These are phyloP conservation scores for Diaporthe sp. DNA, from an alignment of 2,329 filamentous ascomycete species.

Conservation along the genomic window DNA sequence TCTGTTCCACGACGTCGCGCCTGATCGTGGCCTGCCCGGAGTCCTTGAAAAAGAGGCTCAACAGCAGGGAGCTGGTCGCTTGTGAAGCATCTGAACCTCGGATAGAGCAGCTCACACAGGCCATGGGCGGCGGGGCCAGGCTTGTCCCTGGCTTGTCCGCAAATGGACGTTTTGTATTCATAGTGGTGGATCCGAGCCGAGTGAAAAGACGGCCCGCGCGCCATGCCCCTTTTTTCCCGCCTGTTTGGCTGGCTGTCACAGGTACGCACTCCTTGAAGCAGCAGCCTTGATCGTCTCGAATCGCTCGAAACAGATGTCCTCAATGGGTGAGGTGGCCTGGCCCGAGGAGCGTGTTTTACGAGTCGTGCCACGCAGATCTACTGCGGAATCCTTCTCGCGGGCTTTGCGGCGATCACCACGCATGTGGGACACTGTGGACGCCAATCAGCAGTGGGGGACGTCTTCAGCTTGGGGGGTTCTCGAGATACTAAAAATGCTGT, in stretches of 20 bases:
- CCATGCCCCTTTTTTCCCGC: slow-evolving; percentile 22
- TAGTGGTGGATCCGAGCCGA: slow-evolving; percentile 22
- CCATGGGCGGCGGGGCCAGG: background rate
- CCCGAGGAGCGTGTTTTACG: slow-evolving; percentile 8
- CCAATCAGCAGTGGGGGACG: background rate
- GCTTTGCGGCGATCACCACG: slow-evolving; percentile 20
- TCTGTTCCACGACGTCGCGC: background rate
- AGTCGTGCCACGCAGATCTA: slow-evolving; percentile 19
- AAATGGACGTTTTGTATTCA: slow-evolving; percentile 24
- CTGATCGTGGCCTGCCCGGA: background rate
- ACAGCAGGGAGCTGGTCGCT: background rate
- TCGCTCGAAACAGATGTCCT: slow-evolving; percentile 21
- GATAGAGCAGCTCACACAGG: slow-evolving; percentile 16
- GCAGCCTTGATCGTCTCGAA: slow-evolving; percentile 21
- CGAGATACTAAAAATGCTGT: slow-evolving; percentile 12
- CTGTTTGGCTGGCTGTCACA: slow-evolving; percentile 22
- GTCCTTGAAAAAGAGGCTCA: background rate
- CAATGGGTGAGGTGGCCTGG: slow-evolving; percentile 9
- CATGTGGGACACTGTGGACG: slow-evolving; percentile 2
- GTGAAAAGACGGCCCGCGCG: slow-evolving; percentile 27
- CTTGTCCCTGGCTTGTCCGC: slow-evolving; percentile 18
- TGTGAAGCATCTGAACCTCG: slow-evolving; percentile 21
- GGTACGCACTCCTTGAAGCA: slow-evolving; percentile 25
- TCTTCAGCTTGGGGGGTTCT: background rate
- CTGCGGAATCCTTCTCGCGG: slow-evolving; percentile 4